phyloP scores from a whole-genome alignment of 768 basidiomycete genomes.

The Termitomyces sp. region DNA sequence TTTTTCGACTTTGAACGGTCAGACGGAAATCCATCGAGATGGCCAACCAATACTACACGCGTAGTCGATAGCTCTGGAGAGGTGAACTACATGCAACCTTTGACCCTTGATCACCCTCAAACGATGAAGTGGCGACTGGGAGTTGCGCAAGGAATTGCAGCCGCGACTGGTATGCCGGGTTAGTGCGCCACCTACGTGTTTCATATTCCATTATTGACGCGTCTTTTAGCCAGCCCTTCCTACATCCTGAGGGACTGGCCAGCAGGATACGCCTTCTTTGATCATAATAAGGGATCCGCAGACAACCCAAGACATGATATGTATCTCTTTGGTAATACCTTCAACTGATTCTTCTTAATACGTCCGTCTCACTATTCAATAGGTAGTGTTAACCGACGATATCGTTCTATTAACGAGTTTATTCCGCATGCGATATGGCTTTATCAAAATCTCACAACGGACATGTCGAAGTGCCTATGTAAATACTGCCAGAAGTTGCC shows the following conservation, averaged over 20 bases:
- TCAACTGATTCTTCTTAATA: neutral
- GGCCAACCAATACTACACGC: conserved; percentile 58
- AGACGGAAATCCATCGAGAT: conserved; percentile 53
- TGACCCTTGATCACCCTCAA: conserved; percentile 49
- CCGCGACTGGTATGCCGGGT: conserved; percentile 51
- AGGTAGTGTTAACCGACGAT: conserved; percentile 50
- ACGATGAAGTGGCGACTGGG: conserved; percentile 57
- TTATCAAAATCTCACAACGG: conserved; percentile 47
- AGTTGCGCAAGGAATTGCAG: conserved; percentile 41
- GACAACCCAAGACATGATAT: conserved; percentile 64
- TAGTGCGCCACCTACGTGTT: conserved; percentile 18
- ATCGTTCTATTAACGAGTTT: conserved; percentile 85
- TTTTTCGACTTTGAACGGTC: conserved; percentile 60
- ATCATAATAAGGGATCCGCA: conserved; percentile 69
- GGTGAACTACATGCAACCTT: conserved; percentile 69
- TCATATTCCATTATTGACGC: conserved; percentile 3
- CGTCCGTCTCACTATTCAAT: conserved; percentile 21
- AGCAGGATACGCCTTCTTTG: conserved; percentile 64
- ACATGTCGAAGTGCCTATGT: conserved; percentile 59
- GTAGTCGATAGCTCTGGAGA: conserved; percentile 57
- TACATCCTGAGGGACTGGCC: conserved; percentile 72
- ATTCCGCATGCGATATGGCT: conserved; percentile 85
- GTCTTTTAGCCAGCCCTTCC: conserved; percentile 41
- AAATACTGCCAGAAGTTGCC: conserved; percentile 75
- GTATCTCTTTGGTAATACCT: conserved; percentile 66